Base-by-base conservation (phyloP, 139 green algal species). In the Micractinium sp. region DNA sequence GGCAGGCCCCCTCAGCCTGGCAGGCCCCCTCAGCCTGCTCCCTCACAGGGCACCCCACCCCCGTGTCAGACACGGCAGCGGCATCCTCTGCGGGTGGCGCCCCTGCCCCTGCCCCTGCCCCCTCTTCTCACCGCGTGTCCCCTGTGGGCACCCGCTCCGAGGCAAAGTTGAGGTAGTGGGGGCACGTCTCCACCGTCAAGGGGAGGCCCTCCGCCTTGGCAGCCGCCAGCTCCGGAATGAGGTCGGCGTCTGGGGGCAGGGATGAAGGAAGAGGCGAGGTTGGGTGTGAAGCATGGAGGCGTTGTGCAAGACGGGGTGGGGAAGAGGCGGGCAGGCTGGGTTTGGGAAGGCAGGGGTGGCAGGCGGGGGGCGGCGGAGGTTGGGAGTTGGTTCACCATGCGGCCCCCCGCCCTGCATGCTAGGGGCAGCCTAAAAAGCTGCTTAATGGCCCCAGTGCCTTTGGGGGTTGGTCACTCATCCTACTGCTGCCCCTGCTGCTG, bases 151-250 rank as follows among this genome's bases (percentile, higher is more conserved):
- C 91, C 0, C 92, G 79, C 88, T 98, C 95, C 2, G 95, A 88
- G 1, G 79, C 81, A 91, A 99, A 99, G n/a, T 84, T 92, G 27
- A 99, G 94, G 93, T 99, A 98, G 94, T 99, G 98, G 0, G 98
- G 92, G 82, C 94, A 98, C 0, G 96, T 98, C 93, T 99, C 98
- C 25, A 96, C 95, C 16, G 92, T 96, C 0, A 99, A 47, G 0
- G 95, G 93, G 69, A 97, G 92, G 7, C 95, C 95, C 82, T 87
- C 84, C 14, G 88, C 82, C 56, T 94, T 92, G 36, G 93, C 92
- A 7, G 89, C 69, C 2, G 71, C 71, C 53, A 95, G 80, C 41
- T 82, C 47, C 36, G 85, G 69, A 27, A 94, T 84, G 61, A 90
- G 31, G 31, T 89, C 88, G 13, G 85, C 80, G 73, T 93, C 84